Evolutionary conservation across 805 yeast species (phyloP).

Genomic region (Isabelozyma pseudorhagii): DNA sequence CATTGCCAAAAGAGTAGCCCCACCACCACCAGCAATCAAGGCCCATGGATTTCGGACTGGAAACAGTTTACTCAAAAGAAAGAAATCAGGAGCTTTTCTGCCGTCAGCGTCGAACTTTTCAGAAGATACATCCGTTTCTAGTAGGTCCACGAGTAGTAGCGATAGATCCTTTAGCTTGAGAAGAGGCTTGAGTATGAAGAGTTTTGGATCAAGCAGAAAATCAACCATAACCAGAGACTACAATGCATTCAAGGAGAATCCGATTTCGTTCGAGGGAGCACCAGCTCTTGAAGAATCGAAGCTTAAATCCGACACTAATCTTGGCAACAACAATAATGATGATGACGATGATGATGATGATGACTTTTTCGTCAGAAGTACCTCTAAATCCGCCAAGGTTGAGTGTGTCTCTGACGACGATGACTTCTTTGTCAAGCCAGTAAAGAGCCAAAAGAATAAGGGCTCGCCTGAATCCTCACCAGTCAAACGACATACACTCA

Average conservation of each 20-base stretch:
- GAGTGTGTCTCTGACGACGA: constrained; percentile 34
- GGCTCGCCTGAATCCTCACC: not conserved
- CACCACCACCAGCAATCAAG: constrained; percentile 55
- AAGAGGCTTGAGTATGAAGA: constrained; percentile 6
- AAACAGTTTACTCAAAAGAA: constrained; percentile 2
- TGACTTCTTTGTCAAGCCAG: constrained; percentile 56
- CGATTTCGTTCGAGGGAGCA: constrained; percentile 69
- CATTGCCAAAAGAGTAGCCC: constrained; percentile 69
- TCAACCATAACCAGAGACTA: constrained; percentile 7
- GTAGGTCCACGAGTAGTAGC: constrained; percentile 8
- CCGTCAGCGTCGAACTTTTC: constrained; percentile 5
- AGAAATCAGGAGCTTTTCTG: constrained; percentile 1
- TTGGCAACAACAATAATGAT: constrained; percentile 5
- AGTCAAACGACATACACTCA: not conserved
- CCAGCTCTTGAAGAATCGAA: constrained; percentile 35
- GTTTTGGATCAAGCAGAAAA: constrained; percentile 7
- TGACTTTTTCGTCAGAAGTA: constrained; percentile 27
- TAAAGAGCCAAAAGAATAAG: constrained; percentile 2
- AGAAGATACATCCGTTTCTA: constrained; percentile 8
- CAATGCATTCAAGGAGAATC: constrained; percentile 68
- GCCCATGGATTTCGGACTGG: constrained; percentile 3
- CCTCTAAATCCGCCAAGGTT: constrained; percentile 5
- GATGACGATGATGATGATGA: constrained; percentile 26
- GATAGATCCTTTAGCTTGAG: constrained; percentile 6
- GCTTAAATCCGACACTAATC: not conserved